A percentile compares a stretch with the other conserved stretches of the same genome.
Evolutionary conservation across 1,284 basidiomycete genomes (phyloP).

Genomic region (Rhodotorula sp.): DNA sequence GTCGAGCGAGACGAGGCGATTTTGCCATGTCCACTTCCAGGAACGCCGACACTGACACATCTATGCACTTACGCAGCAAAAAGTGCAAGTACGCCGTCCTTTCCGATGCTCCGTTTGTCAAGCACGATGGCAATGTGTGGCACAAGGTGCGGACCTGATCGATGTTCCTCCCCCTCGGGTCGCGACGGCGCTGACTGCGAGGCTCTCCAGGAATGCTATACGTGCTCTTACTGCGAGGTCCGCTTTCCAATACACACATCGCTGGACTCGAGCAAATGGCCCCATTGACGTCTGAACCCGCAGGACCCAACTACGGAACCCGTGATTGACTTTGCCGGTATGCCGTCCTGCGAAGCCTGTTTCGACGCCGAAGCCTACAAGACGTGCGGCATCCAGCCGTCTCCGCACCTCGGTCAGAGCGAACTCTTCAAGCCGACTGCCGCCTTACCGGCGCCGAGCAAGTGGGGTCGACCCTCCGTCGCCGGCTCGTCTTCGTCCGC

Average conservation of each 20-base stretch:
- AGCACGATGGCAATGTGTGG: conserved; percentile 28
- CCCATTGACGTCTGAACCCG: too few species aligned
- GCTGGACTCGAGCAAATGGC: background rate
- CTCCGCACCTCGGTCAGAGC: conserved; percentile 22
- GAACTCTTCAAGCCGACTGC: conserved; percentile 5
- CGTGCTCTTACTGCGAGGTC: conserved; percentile 32
- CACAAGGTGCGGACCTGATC: conserved; percentile 13
- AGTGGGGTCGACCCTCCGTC: conserved; percentile 21
- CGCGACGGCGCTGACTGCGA: too few species aligned
- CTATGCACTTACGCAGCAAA: conserved; percentile 13
- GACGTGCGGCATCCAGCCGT: conserved; percentile 18
- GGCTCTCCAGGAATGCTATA: conserved; percentile 15
- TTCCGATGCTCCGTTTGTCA: conserved; percentile 31
- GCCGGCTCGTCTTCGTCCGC: background rate
- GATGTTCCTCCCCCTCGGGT: too few species aligned
- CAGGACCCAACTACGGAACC: conserved; percentile 10
- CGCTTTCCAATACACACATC: background rate
- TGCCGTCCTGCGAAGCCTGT: conserved; percentile 34
- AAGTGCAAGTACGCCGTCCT: conserved; percentile 35
- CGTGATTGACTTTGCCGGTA: conserved; percentile 33
- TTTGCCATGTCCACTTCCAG: background rate
- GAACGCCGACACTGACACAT: background rate
- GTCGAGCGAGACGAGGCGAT: too few species aligned
- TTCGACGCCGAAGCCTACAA: conserved; percentile 36
- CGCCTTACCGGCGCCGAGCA: conserved; percentile 23